Percentiles rank a stretch among this genome's conserved stretches.
phyloP scores from a whole-genome alignment of 768 basidiomycete species.

The Dictyophora rubrovolvata region DNA sequence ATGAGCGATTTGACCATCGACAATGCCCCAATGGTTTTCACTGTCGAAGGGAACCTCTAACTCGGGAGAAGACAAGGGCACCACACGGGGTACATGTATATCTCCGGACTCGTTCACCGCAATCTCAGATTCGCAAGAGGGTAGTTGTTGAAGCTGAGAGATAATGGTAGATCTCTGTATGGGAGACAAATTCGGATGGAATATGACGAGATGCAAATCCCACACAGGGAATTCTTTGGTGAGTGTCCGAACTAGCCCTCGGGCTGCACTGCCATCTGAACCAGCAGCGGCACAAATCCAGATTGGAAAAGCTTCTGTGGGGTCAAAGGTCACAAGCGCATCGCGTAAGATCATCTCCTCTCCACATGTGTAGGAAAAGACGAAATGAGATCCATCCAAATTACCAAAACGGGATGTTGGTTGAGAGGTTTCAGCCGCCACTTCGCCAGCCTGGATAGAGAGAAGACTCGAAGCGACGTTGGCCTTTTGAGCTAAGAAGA shows the following conservation, averaged over 20 bases:
- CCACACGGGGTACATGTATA: constrained; percentile 21
- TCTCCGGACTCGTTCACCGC: constrained; percentile 20
- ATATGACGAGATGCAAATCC: constrained; percentile 22
- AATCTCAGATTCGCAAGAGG: constrained; percentile 14
- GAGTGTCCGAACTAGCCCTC: constrained; percentile 23
- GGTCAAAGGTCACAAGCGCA: constrained; percentile 9
- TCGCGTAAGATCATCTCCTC: constrained; percentile 16
- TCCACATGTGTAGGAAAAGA: constrained; percentile 13
- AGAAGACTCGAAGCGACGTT: neutral
- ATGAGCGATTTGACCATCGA: neutral
- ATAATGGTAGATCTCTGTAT: constrained; percentile 4
- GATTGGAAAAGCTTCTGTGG: constrained; percentile 11
- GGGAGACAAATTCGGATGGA: constrained; percentile 15
- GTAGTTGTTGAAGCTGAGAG: neutral
- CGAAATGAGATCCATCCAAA: neutral
- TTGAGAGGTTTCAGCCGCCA: neutral
- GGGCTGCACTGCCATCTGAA: constrained; percentile 20
- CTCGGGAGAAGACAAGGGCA: constrained; percentile 15
- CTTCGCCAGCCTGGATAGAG: neutral
- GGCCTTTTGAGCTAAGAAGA: constrained; percentile 5
- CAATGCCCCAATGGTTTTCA: constrained; percentile 10
- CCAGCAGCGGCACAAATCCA: constrained; percentile 25
- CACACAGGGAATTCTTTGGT: constrained; percentile 23
- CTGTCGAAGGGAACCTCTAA: constrained; percentile 7
- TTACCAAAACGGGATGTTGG: neutral